Conservation (phyloP, 768 basidiomycete species). For the Austroboletus festivus region DNA sequence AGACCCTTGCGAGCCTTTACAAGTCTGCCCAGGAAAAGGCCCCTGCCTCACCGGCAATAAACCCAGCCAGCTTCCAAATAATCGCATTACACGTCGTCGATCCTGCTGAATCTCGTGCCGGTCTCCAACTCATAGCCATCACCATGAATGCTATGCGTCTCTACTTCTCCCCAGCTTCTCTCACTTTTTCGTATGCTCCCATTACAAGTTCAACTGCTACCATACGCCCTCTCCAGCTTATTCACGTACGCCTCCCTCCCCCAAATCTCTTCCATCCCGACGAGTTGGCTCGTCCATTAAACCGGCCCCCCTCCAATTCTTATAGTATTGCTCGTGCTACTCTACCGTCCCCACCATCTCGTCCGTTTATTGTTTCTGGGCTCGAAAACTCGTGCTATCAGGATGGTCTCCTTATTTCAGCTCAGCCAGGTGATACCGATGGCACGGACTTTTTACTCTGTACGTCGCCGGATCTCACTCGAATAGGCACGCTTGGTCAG, state of each 20-base stretch:
- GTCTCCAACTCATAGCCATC: constrained; percentile 75
- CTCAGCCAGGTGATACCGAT: constrained; percentile 73
- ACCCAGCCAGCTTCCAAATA: constrained; percentile 67
- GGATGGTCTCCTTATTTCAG: constrained; percentile 63
- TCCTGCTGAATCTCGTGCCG: constrained; percentile 61
- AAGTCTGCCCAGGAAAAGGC: constrained; percentile 79
- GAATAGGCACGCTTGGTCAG: constrained; percentile 68
- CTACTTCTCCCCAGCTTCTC: constrained; percentile 66
- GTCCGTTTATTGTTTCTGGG: constrained; percentile 56
- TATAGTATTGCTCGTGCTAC: constrained; percentile 47
- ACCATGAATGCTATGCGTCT: constrained; percentile 81
- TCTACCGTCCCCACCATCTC: constrained; percentile 43
- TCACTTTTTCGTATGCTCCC: constrained; percentile 47
- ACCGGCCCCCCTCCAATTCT: constrained; percentile 38
- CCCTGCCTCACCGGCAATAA: constrained; percentile 70
- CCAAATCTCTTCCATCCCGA: constrained; percentile 75
- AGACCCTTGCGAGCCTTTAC: constrained; percentile 70
- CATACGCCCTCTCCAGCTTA: constrained; percentile 52
- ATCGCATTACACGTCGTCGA: constrained; percentile 67
- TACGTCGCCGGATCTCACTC: constrained; percentile 70
- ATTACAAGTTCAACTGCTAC: constrained; percentile 26
- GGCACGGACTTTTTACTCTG: constrained; percentile 75
- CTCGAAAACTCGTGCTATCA: constrained; percentile 64
- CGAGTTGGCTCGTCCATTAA: constrained; percentile 53
- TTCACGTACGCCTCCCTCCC: constrained; percentile 79